phyloP scores from a whole-genome alignment of 2,329 filamentous ascomycete genomes.

The Lanzia echinophila region DNA sequence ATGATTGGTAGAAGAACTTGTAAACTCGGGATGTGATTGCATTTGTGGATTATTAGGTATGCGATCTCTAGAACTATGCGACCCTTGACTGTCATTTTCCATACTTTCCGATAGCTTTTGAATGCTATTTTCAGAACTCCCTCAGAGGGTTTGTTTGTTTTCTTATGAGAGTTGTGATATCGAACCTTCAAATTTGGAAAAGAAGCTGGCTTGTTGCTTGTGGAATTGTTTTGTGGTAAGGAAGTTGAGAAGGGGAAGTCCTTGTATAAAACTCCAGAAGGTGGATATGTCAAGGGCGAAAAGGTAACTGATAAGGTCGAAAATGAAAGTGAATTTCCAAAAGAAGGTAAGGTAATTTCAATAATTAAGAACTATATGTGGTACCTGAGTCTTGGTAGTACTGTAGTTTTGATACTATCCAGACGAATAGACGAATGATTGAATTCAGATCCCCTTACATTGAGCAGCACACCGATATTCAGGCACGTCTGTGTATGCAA shows the following conservation, averaged over 20 bases:
- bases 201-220: neutral
- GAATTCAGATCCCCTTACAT: neutral
- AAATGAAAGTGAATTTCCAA: neutral
- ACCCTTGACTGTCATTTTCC: conserved; percentile 9
- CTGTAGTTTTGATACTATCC: neutral
- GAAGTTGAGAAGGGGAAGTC: neutral
- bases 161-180: neutral
- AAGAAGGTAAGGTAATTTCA: too few relatives aligned
- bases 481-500: neutral
- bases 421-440: neutral
- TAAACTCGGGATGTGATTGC: conserved; percentile 8
- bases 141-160: neutral
- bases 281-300: neutral
- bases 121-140: neutral
- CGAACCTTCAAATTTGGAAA: neutral
- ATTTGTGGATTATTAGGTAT: conserved; percentile 15
- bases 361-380: neutral
- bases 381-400: neutral
- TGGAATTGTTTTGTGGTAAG: neutral
- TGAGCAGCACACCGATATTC: neutral
- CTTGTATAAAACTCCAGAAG: neutral
- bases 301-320: too few relatives aligned
- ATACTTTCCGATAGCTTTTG: neutral
- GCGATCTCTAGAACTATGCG: conserved; percentile 4
- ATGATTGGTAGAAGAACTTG: conserved; percentile 17